Evolutionary conservation across 306 rosid genomes (phyloP).

Genomic region (Vigna radiata): DNA sequence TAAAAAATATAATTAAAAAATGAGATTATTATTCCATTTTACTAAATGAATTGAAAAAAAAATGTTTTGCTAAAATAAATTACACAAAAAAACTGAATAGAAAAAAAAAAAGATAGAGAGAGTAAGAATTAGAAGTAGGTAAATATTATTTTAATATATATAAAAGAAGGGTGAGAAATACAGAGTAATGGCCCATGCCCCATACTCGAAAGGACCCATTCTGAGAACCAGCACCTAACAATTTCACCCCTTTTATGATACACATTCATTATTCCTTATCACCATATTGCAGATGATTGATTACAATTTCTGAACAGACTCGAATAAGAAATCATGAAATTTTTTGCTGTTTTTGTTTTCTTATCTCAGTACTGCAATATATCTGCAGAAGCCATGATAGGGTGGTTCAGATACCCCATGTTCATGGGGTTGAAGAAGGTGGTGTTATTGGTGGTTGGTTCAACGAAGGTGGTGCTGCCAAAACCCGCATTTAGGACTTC

Average conservation of each 20-base stretch:
- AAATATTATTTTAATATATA: slow-evolving; percentile 42
- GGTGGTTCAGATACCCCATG: slow-evolving; percentile 65
- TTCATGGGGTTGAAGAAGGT: slow-evolving; percentile 57
- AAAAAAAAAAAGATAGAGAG: background rate
- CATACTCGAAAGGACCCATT: slow-evolving; percentile 45
- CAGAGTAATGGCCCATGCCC: slow-evolving; percentile 31
- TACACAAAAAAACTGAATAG: no score
- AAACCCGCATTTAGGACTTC: slow-evolving; percentile 48
- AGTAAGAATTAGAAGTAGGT: slow-evolving; percentile 1
- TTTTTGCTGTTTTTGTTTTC: no score
- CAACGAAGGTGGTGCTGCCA: slow-evolving; percentile 40
- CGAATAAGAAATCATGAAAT: slow-evolving; percentile 5
- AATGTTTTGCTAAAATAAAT: no score
- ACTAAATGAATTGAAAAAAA: background rate
- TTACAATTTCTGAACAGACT: slow-evolving; percentile 45
- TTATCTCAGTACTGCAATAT: slow-evolving; percentile 53
- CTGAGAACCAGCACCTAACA: slow-evolving; percentile 44
- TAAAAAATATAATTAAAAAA: slow-evolving; percentile 29
- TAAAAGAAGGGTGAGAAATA: slow-evolving; percentile 22
- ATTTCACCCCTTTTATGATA: slow-evolving; percentile 34
- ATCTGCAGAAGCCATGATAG: slow-evolving; percentile 70
- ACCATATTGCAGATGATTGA: slow-evolving; percentile 39
- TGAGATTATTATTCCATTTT: background rate
- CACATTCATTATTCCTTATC: slow-evolving; percentile 57
- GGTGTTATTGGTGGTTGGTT: slow-evolving; percentile 47